Conservation (phyloP, 1,284 basidiomycete genomes). For the Ceratobasidium sp. region DNA sequence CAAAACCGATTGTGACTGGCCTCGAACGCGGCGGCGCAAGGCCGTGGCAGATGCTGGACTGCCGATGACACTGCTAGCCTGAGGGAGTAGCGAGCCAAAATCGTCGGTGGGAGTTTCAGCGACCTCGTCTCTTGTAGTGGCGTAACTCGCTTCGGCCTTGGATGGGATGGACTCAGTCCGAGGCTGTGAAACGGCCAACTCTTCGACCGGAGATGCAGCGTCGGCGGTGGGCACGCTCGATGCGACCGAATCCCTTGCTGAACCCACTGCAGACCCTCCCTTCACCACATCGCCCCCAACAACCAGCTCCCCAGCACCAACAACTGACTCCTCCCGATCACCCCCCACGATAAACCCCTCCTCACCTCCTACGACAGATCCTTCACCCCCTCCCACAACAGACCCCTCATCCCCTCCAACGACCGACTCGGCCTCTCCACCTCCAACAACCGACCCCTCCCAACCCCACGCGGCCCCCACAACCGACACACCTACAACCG, state of each 20-base stretch:
- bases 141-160: not conserved
- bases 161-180: slow-evolving; percentile 8
- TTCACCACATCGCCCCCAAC: not conserved
- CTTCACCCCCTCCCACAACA: not conserved
- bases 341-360: not conserved
- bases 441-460: slow-evolving; percentile 26
- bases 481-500: slow-evolving; percentile 2
- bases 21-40: slow-evolving; percentile 5
- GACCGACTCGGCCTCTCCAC: not conserved
- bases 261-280: not conserved
- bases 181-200: not conserved
- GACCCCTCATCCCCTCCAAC: not conserved
- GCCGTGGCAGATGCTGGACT: slow-evolving; percentile 1
- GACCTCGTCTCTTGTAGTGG: not conserved
- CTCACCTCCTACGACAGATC: not conserved
- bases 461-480: slow-evolving; percentile 12
- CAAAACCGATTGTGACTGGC: not conserved
- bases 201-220: not conserved
- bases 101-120: slow-evolving; percentile 1
- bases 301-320: not conserved
- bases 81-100: not conserved
- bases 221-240: not conserved
- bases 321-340: not conserved
- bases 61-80: not conserved
- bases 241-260: not conserved